phyloP scores from a whole-genome alignment of 441 rosid genomes.

The Theobroma grandiflorum region DNA sequence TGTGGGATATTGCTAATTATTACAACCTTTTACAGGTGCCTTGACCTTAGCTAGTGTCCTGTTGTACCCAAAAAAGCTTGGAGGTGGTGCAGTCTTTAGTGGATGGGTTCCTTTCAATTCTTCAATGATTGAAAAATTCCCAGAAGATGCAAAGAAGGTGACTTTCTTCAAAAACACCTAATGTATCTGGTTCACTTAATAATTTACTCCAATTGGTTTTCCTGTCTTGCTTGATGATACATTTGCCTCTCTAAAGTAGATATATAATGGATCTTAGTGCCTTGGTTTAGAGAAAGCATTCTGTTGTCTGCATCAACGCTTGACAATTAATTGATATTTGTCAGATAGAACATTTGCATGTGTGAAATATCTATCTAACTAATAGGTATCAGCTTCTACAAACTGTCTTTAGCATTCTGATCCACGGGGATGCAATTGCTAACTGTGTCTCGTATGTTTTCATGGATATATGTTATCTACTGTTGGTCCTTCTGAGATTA shows the following conservation, averaged over 20 bases:
- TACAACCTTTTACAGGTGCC: constrained; percentile 60
- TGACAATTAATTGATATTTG: background rate
- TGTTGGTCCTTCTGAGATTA: background rate
- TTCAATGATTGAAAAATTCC: constrained; percentile 51
- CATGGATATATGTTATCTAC: background rate
- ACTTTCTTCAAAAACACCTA: background rate
- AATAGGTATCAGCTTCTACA: background rate
- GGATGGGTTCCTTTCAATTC: constrained; percentile 90
- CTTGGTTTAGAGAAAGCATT: constrained; percentile 1
- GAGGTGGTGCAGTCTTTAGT: constrained; percentile 86
- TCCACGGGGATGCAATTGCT: background rate
- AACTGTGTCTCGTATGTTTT: constrained; percentile 4
- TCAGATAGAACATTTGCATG: background rate
- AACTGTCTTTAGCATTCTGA: constrained; percentile 12
- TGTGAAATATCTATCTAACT: background rate
- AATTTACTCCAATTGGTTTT: background rate
- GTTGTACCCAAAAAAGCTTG: constrained; percentile 76
- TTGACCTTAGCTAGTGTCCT: constrained; percentile 83
- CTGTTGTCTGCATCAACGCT: background rate
- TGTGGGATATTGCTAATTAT: constrained; percentile 19
- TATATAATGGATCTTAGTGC: background rate
- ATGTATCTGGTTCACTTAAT: constrained; percentile 13
- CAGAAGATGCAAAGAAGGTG: constrained; percentile 74
- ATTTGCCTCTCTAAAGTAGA: background rate
- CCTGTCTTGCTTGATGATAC: background rate